Evolutionary conservation across 208 protist species (phyloP).

Genomic region (Leishmania arabica): DNA sequence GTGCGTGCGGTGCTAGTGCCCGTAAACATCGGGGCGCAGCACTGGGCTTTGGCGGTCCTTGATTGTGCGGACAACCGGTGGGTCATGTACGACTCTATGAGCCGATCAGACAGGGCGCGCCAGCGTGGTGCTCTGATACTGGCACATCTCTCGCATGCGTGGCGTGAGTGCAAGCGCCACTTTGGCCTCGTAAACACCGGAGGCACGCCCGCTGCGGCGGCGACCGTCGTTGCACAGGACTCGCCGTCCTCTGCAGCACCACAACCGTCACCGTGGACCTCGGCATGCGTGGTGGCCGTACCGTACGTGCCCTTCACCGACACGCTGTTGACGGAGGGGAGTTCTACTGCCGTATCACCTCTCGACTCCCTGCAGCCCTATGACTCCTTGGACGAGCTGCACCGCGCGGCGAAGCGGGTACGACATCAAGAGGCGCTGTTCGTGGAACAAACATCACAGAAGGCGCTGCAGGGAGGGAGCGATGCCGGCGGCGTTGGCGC

Average conservation of each 20-base stretch:
- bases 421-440: conserved; percentile 27
- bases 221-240: background rate
- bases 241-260: background rate
- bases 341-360: background rate
- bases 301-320: background rate
- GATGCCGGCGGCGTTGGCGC: background rate
- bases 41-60: conserved; percentile 80
- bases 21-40: conserved; percentile 67
- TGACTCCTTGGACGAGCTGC: conserved; percentile 18
- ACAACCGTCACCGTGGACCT: conserved; percentile 3
- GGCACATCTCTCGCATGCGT: conserved; percentile 37
- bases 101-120: conserved; percentile 20
- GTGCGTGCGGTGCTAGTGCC: conserved; percentile 72
- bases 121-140: conserved; percentile 35
- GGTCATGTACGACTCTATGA: conserved; percentile 77
- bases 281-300: background rate
- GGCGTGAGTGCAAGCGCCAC: conserved; percentile 43
- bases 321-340: background rate
- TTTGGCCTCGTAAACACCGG: conserved; percentile 7
- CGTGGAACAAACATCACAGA: conserved; percentile 1
- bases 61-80: conserved; percentile 41
- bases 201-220: background rate
- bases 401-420: conserved; percentile 26
- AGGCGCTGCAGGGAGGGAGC: background rate
- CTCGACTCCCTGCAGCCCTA: conserved; percentile 28